Evolutionary conservation across 345 rosid species (phyloP).

Genomic region (Populus tremula): DNA sequence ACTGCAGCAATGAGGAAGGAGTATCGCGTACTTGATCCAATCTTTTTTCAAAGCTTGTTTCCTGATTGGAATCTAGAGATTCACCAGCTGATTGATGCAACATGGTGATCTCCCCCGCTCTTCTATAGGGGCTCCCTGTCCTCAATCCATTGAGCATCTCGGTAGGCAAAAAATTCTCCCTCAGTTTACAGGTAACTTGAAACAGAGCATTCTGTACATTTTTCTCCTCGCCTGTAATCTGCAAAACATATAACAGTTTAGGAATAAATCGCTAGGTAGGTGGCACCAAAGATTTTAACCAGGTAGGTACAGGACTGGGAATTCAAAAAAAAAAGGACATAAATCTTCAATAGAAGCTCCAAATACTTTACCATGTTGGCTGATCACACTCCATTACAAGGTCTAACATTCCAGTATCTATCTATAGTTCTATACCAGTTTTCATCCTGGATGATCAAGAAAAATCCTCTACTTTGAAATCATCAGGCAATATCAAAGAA

Average conservation of each 20-base stretch:
- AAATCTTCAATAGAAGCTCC: not conserved
- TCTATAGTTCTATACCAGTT: too few species aligned
- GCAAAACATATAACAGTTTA: constrained; percentile 17
- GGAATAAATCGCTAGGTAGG: not conserved
- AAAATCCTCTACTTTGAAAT: too few species aligned
- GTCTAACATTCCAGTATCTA: too few species aligned
- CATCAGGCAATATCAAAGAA: too few species aligned
- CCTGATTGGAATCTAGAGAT: constrained; percentile 18
- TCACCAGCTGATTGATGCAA: constrained; percentile 12
- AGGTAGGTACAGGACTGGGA: not conserved
- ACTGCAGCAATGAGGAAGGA: constrained; percentile 14
- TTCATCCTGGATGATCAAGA: too few species aligned
- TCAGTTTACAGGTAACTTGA: constrained; percentile 36
- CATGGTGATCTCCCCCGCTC: constrained; percentile 17
- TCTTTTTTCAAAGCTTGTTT: constrained; percentile 25
- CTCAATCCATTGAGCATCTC: constrained; percentile 32
- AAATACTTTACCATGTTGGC: not conserved
- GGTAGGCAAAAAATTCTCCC: constrained; percentile 35
- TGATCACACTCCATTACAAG: not conserved
- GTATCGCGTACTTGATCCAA: constrained; percentile 31
- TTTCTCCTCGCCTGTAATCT: constrained; percentile 45
- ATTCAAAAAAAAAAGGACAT: not conserved
- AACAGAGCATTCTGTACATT: constrained; percentile 42
- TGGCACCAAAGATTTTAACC: constrained; percentile 10
- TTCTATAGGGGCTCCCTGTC: constrained; percentile 22